Conservation (phyloP, 768 basidiomycete genomes). For the Amyloporia xantha region DNA sequence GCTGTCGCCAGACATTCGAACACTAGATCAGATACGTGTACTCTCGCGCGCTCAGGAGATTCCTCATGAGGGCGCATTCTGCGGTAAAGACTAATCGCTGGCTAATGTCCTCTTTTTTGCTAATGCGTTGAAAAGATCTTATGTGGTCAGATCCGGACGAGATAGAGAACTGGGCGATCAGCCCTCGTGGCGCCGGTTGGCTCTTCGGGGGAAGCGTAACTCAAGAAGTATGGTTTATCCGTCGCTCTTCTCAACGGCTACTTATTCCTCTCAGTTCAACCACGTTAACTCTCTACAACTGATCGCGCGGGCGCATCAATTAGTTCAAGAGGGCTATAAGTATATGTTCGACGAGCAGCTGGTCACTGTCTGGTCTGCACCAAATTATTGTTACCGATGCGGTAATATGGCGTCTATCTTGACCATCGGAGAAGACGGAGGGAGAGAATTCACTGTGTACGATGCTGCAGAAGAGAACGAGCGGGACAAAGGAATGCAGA, state of each 20-base stretch:
- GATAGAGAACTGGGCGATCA: constrained; percentile 94
- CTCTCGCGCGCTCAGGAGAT: constrained; percentile 95
- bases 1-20: constrained; percentile 91
- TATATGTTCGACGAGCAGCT: constrained; percentile 94
- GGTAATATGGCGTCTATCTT: constrained; percentile 91
- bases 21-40: constrained; percentile 90
- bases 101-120: background rate
- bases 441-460: constrained; percentile 72
- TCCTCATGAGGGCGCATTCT: constrained; percentile 98
- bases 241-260: background rate
- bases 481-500: constrained; percentile 70
- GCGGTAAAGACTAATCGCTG: constrained; percentile 41
- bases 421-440: constrained; percentile 66
- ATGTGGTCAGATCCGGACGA: constrained; percentile 99
- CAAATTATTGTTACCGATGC: constrained; percentile 81
- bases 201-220: constrained; percentile 86
- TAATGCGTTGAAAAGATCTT: constrained; percentile 52
- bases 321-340: constrained; percentile 94
- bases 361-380: constrained; percentile 90
- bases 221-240: constrained; percentile 49
- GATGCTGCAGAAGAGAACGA: constrained; percentile 88
- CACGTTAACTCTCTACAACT: constrained; percentile 83
- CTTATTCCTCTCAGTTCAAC: constrained; percentile 62
- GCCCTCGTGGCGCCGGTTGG: constrained; percentile 95
- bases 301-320: constrained; percentile 93